Evolutionary conservation across 2,329 filamentous ascomycete species (phyloP), one percentile per base, ranked within the genome.

Genomic region (Arthrobotrys sinensis): DNA sequence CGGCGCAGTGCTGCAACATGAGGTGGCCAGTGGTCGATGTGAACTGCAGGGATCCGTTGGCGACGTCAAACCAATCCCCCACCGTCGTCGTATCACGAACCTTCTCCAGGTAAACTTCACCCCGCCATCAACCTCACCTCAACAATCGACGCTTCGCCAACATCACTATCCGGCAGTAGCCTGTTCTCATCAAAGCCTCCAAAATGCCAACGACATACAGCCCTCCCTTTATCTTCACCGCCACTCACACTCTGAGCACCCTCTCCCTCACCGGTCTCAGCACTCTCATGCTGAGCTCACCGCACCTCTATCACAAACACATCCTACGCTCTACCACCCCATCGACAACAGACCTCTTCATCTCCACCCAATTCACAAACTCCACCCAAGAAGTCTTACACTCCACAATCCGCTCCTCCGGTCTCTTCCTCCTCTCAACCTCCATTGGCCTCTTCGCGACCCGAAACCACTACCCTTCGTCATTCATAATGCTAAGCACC

Each of bases 361-460:
- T 65, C 50, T 46, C 75, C 45, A 78, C 75, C n/a, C 75, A 78
- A 52, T 78, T 78, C 75, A 78, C 67, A 50, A 55, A 57, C 32
- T 66, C 75, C 8, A 78, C 75, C n/a, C 75, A 78, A 57, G 45
- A 45, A 21, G 67, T 78, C 36, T 62, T 78, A 4, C 16, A 78
- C 52, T 34, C 32, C 67, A 67, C 60, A 45, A 78, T 78, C 62
- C 67, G 63, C n/a, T 68, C 67, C 11, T 72, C 75, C 12, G 75
- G 75, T 7, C 38, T 72, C 34, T 46, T 68, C 21, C 75, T 78
- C 38, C 75, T 78, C 52, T 64, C 62, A 34, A 67, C 67, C 4
- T 66, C 75, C 6, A 38, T 72, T 24, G 75, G 75, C n/a, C 62
- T 78, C 62, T 67, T 72, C 62, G 67, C 75, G 2, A 68, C 75